phyloP scores from a whole-genome alignment of 345 rosid genomes.

The Lepidium didymum region DNA sequence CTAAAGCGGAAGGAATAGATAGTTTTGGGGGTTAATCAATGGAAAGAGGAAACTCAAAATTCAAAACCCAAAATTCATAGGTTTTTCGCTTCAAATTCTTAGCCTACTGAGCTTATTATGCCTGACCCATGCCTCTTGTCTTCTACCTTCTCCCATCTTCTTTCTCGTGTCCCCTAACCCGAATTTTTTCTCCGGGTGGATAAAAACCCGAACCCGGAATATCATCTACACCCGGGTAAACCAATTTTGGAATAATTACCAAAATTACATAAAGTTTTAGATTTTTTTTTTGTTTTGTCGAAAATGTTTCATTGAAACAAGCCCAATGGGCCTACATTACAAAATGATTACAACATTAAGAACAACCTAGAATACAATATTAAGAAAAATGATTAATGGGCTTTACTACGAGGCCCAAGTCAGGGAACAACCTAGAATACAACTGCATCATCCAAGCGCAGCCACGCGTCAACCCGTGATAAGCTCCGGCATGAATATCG shows the following conservation, averaged over 20 bases:
- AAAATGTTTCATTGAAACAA: too few relatives aligned
- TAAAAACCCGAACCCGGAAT: conserved; percentile 10
- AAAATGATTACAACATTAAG: too few relatives aligned
- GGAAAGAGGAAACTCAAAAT: background rate
- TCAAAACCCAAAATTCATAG: conserved; percentile 15
- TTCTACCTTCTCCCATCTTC: conserved; percentile 2
- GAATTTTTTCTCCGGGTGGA: conserved; percentile 3
- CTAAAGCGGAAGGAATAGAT: conserved; percentile 21
- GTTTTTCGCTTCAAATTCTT: background rate
- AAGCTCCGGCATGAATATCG: too few relatives aligned
- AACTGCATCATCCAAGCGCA: too few relatives aligned
- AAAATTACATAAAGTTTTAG: background rate
- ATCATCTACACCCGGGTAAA: background rate
- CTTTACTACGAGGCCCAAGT: too few relatives aligned
- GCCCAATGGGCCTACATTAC: too few relatives aligned
- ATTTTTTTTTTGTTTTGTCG: too few relatives aligned
- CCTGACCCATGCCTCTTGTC: conserved; percentile 18
- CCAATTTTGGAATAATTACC: background rate
- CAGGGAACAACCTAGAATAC: too few relatives aligned
- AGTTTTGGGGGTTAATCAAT: background rate
- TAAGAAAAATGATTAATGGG: too few relatives aligned
- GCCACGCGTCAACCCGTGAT: too few relatives aligned
- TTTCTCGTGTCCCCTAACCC: conserved; percentile 4
- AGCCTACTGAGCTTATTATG: background rate
- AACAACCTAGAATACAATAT: too few relatives aligned